phyloP scores from a whole-genome alignment of 257 asterid genomes.

The Haberlea rhodopensis region DNA sequence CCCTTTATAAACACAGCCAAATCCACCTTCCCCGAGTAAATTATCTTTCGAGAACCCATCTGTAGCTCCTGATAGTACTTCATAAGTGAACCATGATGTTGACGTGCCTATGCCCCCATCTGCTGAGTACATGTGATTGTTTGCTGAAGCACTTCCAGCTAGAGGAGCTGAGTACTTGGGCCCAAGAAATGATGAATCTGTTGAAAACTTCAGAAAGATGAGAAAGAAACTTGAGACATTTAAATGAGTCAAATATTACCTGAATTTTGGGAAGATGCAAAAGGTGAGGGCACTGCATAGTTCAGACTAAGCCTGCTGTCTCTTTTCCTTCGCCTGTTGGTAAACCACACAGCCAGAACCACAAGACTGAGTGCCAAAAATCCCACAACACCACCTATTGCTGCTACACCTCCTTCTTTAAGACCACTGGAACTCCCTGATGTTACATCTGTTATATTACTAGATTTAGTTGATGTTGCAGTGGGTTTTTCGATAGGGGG shows the following conservation, averaged over 20 bases:
- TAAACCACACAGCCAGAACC: conserved; percentile 60
- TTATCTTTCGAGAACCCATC: conserved; percentile 46
- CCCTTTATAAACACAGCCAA: conserved; percentile 87
- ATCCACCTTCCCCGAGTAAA: conserved; percentile 85
- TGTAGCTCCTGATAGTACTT: conserved; percentile 71
- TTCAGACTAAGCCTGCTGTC: conserved; percentile 39
- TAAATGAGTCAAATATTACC: conserved; percentile 35
- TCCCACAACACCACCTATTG: conserved; percentile 55
- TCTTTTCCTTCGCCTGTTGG: conserved; percentile 54
- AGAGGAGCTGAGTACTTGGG: conserved; percentile 49
- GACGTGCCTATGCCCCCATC: conserved; percentile 67
- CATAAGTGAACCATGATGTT: conserved; percentile 71
- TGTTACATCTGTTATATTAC: conserved; percentile 35
- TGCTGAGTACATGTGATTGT: conserved; percentile 46
- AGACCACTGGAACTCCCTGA: conserved; percentile 40
- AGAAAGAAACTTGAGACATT: not conserved
- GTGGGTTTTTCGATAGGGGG: conserved; percentile 60
- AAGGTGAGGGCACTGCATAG: conserved; percentile 63
- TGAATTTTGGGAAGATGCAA: conserved; percentile 78
- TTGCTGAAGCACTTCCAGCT: conserved; percentile 51
- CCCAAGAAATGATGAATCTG: conserved; percentile 73
- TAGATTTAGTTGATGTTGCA: conserved; percentile 46
- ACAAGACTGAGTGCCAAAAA: conserved; percentile 59
- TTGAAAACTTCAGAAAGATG: not conserved
- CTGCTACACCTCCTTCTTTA: conserved; percentile 46